phyloP scores from a whole-genome alignment of 305 asterid species.

The Solanum aculeatissimum region DNA sequence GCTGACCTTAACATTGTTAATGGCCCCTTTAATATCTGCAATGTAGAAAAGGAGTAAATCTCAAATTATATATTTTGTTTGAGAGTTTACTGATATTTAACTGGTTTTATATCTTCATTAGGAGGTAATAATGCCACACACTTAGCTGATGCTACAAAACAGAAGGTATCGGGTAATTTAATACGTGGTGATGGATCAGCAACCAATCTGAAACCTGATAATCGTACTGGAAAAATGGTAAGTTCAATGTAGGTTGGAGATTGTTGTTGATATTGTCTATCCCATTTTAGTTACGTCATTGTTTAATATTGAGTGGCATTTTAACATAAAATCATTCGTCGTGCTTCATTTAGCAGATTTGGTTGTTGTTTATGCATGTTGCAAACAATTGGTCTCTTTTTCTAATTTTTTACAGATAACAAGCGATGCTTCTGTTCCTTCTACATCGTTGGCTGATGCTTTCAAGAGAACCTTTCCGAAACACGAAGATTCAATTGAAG shows the following conservation, averaged over 20 bases:
- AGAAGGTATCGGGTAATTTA: background rate
- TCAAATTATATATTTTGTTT: background rate
- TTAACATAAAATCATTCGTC: background rate
- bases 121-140: background rate
- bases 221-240: constrained; percentile 1
- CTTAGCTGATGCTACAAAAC: background rate
- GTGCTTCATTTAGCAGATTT: background rate
- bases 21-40: background rate
- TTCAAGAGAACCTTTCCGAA: background rate
- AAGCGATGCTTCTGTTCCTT: background rate
- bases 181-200: background rate
- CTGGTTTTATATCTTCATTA: background rate
- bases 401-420: background rate
- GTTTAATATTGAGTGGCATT: background rate
- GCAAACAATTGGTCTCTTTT: background rate
- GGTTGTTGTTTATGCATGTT: background rate
- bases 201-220: background rate
- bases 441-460: constrained; percentile 4
- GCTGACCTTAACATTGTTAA: background rate
- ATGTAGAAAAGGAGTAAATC: background rate
- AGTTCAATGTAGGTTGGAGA: background rate
- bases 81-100: background rate
- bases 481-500: background rate
- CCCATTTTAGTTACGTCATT: background rate
- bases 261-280: background rate